A percentile compares a stretch with the other conserved stretches of the same genome.
phyloP scores from a whole-genome alignment of 345 rosid species.

The Brassica cretica region DNA sequence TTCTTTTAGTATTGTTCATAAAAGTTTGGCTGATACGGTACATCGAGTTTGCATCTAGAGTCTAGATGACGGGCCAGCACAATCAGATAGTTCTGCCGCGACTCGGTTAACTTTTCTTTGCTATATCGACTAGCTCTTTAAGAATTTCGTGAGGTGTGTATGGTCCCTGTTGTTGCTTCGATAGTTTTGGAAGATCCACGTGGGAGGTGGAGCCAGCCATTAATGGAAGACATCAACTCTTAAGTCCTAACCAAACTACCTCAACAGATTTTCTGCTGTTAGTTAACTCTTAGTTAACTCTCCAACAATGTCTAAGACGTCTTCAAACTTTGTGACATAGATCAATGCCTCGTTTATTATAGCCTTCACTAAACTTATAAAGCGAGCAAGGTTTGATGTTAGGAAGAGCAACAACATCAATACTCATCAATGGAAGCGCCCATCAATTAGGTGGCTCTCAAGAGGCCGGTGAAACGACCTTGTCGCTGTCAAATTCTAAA shows the following conservation, averaged over 20 bases:
- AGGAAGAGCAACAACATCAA: slow-evolving; percentile 63
- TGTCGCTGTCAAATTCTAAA: slow-evolving; percentile 46
- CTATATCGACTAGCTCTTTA: slow-evolving; percentile 48
- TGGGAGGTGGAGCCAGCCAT: slow-evolving; percentile 53
- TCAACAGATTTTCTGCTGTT: slow-evolving; percentile 61
- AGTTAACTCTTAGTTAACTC: slow-evolving; percentile 44
- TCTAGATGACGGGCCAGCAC: slow-evolving; percentile 60
- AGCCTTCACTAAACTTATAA: slow-evolving; percentile 45
- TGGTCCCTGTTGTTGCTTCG: slow-evolving; percentile 43
- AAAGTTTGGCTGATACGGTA: slow-evolving; percentile 62
- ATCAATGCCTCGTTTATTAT: slow-evolving; percentile 64
- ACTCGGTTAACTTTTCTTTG: slow-evolving; percentile 46
- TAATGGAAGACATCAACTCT: slow-evolving; percentile 37
- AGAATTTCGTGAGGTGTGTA: slow-evolving; percentile 56
- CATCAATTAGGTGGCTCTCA: slow-evolving; percentile 68
- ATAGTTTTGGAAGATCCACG: slow-evolving; percentile 55
- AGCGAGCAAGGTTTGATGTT: slow-evolving; percentile 34
- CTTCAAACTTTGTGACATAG: slow-evolving; percentile 55
- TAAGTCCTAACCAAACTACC: slow-evolving; percentile 48
- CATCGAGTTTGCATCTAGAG: slow-evolving; percentile 74
- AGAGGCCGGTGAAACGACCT: slow-evolving; percentile 47
- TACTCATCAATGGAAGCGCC: slow-evolving; percentile 69
- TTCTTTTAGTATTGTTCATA: slow-evolving; percentile 43
- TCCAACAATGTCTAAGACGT: slow-evolving; percentile 38
- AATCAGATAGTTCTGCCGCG: slow-evolving; percentile 32